A percentile compares a stretch with the other conserved stretches of the same genome.
Conservation (phyloP, 108 stramenopile genomes). For the Aurantiochytrium sp. region DNA sequence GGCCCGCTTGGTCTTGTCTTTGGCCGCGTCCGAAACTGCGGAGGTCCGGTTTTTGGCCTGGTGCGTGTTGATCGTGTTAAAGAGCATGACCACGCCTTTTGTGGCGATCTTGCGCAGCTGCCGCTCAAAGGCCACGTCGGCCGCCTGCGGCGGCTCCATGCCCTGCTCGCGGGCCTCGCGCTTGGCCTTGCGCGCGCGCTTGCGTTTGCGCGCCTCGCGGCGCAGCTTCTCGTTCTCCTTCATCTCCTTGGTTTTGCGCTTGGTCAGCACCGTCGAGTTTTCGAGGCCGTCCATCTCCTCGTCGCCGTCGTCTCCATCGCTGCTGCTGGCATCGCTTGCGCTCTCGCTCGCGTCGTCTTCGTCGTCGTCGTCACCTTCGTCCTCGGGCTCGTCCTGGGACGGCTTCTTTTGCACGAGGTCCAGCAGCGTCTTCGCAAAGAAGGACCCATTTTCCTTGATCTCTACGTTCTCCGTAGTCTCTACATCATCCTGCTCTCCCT, state of each 20-base stretch:
- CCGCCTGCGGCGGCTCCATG: background rate
- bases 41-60: conserved; percentile 40
- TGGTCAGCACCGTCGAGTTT: background rate
- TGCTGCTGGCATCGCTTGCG: background rate
- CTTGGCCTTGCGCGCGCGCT: background rate
- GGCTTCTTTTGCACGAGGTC: background rate
- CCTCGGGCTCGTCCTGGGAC: no score
- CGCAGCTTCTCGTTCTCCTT: background rate
- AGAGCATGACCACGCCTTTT: conserved; percentile 77
- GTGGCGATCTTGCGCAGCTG: conserved; percentile 76
- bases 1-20: background rate
- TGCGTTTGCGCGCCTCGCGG: background rate
- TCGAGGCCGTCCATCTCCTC: background rate
- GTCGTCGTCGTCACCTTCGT: background rate
- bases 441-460: background rate
- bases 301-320: background rate
- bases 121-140: conserved; percentile 71
- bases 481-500: background rate
- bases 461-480: background rate
- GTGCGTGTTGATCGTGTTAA: conserved; percentile 80
- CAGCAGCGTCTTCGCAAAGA: background rate
- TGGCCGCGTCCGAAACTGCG: background rate
- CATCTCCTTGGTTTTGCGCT: conserved; percentile 31
- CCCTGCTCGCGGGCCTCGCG: background rate
- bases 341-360: background rate